Evolutionary conservation across 306 rosid genomes (phyloP).

Genomic region (Pterocarpus santalinus): DNA sequence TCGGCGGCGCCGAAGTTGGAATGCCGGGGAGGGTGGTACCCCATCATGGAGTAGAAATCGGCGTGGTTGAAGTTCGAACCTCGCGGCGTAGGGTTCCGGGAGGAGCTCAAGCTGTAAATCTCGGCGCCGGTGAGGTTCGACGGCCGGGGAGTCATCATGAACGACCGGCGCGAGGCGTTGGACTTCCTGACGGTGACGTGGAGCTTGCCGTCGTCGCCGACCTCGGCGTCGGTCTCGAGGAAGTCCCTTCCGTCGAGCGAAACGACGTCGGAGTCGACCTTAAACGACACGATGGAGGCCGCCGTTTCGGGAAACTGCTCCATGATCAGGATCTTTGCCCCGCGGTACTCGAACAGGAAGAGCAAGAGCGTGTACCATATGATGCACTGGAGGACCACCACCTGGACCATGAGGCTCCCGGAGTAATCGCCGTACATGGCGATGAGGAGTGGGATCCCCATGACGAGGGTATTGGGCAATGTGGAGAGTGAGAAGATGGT

Average conservation of each 20-base stretch:
- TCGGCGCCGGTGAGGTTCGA: slow-evolving; percentile 97
- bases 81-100: slow-evolving; percentile 89
- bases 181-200: slow-evolving; percentile 92
- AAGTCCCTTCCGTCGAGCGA: slow-evolving; percentile 92
- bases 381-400: slow-evolving; percentile 94
- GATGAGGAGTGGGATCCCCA: slow-evolving; percentile 90
- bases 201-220: slow-evolving; percentile 91
- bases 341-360: slow-evolving; percentile 92
- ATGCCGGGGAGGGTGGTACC: slow-evolving; percentile 69
- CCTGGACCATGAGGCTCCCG: slow-evolving; percentile 88
- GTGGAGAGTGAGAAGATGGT: slow-evolving; percentile 96
- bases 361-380: slow-evolving; percentile 94
- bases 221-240: slow-evolving; percentile 90
- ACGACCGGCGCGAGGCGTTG: slow-evolving; percentile 78
- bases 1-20: slow-evolving; percentile 84
- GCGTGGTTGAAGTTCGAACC: slow-evolving; percentile 91
- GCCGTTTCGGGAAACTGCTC: slow-evolving; percentile 99
- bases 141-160: slow-evolving; percentile 87
- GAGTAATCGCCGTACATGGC: slow-evolving; percentile 84
- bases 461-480: slow-evolving; percentile 89
- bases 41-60: slow-evolving; percentile 95
- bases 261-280: slow-evolving; percentile 96
- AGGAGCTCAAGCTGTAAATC: slow-evolving; percentile 91
- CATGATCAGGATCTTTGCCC: slow-evolving; percentile 91
- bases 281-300: slow-evolving; percentile 92